Evolutionary conservation across 2,329 filamentous ascomycete species (phyloP).

Genomic region (Ceratocystis ficicola): DNA sequence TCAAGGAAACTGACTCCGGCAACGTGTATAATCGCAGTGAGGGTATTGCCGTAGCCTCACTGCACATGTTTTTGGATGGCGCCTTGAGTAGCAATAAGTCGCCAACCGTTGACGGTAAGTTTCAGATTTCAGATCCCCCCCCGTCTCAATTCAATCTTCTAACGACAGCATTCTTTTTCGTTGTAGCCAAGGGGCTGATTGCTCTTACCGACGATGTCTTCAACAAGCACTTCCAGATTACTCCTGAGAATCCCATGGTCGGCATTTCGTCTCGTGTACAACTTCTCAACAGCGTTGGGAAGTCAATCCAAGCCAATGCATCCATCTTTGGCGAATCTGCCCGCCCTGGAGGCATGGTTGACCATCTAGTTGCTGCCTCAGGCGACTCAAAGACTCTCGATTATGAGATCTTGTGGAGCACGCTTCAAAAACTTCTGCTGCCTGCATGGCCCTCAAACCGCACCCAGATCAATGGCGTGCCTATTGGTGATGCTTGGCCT

Average conservation of each 20-base stretch:
- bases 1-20: constrained; percentile 31
- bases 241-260: constrained; percentile 35
- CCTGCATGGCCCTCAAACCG: constrained; percentile 39
- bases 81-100: constrained; percentile 29
- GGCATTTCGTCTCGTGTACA: constrained; percentile 34
- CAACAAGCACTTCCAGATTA: constrained; percentile 34
- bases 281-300: constrained; percentile 34
- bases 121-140: background rate
- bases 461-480: constrained; percentile 37
- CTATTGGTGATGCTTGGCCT: constrained; percentile 42
- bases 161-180: background rate
- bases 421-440: constrained; percentile 35
- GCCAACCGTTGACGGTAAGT: constrained; percentile 31
- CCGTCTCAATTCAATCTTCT: background rate
- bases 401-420: constrained; percentile 33
- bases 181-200: constrained; percentile 29
- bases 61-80: constrained; percentile 39
- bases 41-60: constrained; percentile 39
- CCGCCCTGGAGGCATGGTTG: constrained; percentile 38
- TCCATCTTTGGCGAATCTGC: constrained; percentile 34
- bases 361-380: constrained; percentile 31
- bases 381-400: constrained; percentile 29
- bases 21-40: constrained; percentile 35
- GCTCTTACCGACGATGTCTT: constrained; percentile 30
- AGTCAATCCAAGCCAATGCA: constrained; percentile 31